Percentiles rank a stretch among this genome's conserved stretches.
Evolutionary conservation across 2,329 filamentous ascomycete species (phyloP).

Genomic region (Ustilaginoidea virens): DNA sequence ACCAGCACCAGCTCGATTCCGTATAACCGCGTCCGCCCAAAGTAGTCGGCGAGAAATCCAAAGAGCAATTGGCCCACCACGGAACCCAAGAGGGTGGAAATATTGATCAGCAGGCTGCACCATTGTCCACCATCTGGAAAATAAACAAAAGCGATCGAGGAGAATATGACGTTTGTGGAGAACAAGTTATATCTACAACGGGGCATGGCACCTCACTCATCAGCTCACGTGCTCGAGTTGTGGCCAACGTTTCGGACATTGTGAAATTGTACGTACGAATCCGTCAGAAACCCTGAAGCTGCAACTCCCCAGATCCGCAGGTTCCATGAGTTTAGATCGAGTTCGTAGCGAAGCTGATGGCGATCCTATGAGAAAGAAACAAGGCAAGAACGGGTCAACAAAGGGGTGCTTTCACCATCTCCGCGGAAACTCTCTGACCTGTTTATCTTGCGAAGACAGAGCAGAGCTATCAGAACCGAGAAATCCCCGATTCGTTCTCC

Average conservation of each 20-base stretch:
- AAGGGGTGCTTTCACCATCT: background rate
- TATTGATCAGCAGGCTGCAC: slow-evolving; percentile 32
- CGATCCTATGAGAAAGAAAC: slow-evolving; percentile 25
- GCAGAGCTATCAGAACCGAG: slow-evolving; percentile 34
- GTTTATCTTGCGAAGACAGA: slow-evolving; percentile 30
- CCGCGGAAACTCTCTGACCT: slow-evolving; percentile 26
- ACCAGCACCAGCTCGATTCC: slow-evolving; percentile 41
- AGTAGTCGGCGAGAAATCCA: slow-evolving; percentile 37
- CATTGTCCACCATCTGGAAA: slow-evolving; percentile 29
- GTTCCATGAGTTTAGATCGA: slow-evolving; percentile 39
- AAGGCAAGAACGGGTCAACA: background rate
- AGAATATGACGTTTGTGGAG: slow-evolving; percentile 37
- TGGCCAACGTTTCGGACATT: no score
- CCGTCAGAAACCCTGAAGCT: slow-evolving; percentile 38
- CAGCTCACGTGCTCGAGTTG: background rate
- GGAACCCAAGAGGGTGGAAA: slow-evolving; percentile 36
- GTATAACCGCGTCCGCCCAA: slow-evolving; percentile 38
- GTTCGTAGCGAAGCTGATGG: slow-evolving; percentile 34
- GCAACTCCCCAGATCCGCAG: slow-evolving; percentile 37
- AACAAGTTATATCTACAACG: slow-evolving; percentile 34
- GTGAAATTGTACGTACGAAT: slow-evolving; percentile 33
- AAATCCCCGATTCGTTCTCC: slow-evolving; percentile 31
- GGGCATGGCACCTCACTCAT: background rate
- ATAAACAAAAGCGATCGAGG: slow-evolving; percentile 36
- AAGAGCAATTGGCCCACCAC: slow-evolving; percentile 36